These are phyloP conservation scores for Lasiodiplodia sp. DNA, from an alignment of 2,329 filamentous ascomycete genomes.

Conservation along the genomic window DNA sequence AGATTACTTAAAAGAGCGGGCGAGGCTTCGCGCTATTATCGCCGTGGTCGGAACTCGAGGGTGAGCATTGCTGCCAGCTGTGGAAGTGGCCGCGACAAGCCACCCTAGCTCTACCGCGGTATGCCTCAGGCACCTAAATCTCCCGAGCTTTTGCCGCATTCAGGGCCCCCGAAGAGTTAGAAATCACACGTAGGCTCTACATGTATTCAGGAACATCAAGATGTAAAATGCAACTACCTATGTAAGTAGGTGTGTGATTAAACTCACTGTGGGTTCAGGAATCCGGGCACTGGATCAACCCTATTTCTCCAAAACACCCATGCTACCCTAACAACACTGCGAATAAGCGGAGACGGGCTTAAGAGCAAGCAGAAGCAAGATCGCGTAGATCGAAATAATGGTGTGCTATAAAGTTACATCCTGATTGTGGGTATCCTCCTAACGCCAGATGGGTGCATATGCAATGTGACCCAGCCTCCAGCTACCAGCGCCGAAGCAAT, in stretches of 20 bases:
- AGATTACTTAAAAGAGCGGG: conserved; percentile 12
- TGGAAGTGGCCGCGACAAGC: conserved; percentile 21
- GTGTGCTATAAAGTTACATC: conserved; percentile 22
- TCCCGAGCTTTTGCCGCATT: conserved; percentile 8
- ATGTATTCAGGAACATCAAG: too few species aligned
- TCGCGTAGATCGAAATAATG: not conserved
- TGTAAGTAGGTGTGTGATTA: too few species aligned
- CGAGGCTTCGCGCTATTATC: conserved; percentile 24
- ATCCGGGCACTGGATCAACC: not conserved
- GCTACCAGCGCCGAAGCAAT: conserved; percentile 30
- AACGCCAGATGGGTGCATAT: conserved; percentile 28
- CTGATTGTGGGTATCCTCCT: conserved; percentile 29
- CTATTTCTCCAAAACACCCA: not conserved
- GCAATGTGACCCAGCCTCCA: conserved; percentile 26
- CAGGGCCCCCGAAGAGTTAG: not conserved
- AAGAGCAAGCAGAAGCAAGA: not conserved
- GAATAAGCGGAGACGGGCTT: not conserved
- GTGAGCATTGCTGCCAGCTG: conserved; percentile 12
- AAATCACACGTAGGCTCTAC: too few species aligned
- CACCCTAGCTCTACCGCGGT: conserved; percentile 21
- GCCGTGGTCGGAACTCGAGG: conserved; percentile 8
- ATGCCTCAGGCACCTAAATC: conserved; percentile 1
- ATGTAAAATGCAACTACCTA: too few species aligned
- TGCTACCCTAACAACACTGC: not conserved
- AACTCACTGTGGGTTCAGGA: not conserved